These are phyloP conservation scores for Candida anglica DNA, from an alignment of 805 yeast genomes.

Conservation along the genomic window DNA sequence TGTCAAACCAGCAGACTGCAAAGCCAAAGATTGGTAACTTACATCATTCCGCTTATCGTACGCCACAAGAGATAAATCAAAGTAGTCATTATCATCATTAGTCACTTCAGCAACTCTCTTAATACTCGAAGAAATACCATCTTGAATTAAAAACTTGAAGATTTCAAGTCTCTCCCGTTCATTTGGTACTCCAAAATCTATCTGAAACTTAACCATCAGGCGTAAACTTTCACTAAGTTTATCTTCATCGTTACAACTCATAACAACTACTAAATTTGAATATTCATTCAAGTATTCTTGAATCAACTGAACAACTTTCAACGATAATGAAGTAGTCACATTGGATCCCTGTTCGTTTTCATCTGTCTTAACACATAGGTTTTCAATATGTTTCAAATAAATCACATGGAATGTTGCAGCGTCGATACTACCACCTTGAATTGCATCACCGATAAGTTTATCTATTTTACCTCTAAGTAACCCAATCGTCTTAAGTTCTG, in stretches of 20 bases:
- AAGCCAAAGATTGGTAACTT: constrained; percentile 53
- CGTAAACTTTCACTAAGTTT: constrained; percentile 62
- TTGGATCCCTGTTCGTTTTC: constrained; percentile 47
- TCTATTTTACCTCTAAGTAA: constrained; percentile 73
- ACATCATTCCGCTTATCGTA: constrained; percentile 41
- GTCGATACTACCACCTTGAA: constrained; percentile 12
- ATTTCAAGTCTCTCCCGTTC: constrained; percentile 70
- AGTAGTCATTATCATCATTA: constrained; percentile 8
- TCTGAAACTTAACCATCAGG: constrained; percentile 70
- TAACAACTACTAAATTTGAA: constrained; percentile 44
- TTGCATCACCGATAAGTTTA: constrained; percentile 36
- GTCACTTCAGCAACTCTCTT: constrained; percentile 12
- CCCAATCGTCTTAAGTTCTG: constrained; percentile 78
- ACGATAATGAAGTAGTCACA: constrained; percentile 38
- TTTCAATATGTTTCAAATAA: constrained; percentile 70
- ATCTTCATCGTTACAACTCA: constrained; percentile 73
- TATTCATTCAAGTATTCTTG: constrained; percentile 47
- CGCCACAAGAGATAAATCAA: constrained; percentile 13
- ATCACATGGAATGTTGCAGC: constrained; percentile 38
- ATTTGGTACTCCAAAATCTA: constrained; percentile 70
- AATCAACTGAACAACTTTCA: constrained; percentile 56
- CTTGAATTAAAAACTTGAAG: constrained; percentile 45
- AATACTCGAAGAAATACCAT: constrained; percentile 11
- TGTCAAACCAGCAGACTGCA: constrained; percentile 90
- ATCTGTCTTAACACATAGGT: constrained; percentile 62